A percentile compares a stretch with the other conserved stretches of the same genome.
Conservation (phyloP, 164 flowering plant species). For the Berberis thunbergii region DNA sequence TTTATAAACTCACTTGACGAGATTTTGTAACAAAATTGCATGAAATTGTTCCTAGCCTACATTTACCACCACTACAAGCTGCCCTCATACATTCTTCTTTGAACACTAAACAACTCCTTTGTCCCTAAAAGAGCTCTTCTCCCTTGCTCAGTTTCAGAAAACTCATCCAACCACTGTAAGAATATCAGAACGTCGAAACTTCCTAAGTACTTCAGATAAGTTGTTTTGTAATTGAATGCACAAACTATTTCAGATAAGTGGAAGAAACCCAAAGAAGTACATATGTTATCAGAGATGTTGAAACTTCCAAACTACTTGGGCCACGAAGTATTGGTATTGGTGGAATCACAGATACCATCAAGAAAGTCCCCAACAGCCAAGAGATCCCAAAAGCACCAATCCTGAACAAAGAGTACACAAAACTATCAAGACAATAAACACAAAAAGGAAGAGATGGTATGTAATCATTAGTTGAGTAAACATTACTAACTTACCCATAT, state of each 20-base stretch:
- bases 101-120: too few relatives aligned
- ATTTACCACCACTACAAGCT: too few relatives aligned
- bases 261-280: slow-evolving; percentile 87
- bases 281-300: slow-evolving; percentile 63
- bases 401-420: slow-evolving; percentile 32
- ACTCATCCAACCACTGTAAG: too few relatives aligned
- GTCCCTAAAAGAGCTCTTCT: too few relatives aligned
- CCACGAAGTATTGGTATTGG: slow-evolving; percentile 56
- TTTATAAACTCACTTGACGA: too few relatives aligned
- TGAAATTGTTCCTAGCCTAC: too few relatives aligned
- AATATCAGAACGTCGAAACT: too few relatives aligned
- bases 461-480: background rate
- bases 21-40: too few relatives aligned
- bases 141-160: too few relatives aligned
- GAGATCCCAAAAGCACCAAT: slow-evolving; percentile 67
- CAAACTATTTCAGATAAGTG: slow-evolving; percentile 53
- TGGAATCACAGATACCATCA: slow-evolving; percentile 92
- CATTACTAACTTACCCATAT: slow-evolving; percentile 58
- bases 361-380: slow-evolving; percentile 89
- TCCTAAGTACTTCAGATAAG: too few relatives aligned
- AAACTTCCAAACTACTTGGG: slow-evolving; percentile 81
- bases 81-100: too few relatives aligned
- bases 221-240: background rate
- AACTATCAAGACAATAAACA: background rate
- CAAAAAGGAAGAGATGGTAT: background rate